phyloP scores from a whole-genome alignment of 176 grass and related monocot species.

The Triticum urartu region DNA sequence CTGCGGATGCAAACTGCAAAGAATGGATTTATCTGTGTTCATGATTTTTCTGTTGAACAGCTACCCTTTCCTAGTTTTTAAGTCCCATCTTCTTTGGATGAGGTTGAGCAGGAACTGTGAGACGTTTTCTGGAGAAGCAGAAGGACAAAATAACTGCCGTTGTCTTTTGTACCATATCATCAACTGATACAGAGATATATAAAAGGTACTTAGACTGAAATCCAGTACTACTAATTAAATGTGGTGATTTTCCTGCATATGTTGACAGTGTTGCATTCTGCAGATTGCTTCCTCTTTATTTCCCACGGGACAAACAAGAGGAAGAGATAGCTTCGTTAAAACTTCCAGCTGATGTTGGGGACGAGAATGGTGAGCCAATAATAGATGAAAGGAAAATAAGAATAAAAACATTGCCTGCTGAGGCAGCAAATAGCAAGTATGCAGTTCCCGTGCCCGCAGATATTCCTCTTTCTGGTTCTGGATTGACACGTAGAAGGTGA shows the following conservation, averaged over 20 bases:
- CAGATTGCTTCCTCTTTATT: slow-evolving; percentile 96
- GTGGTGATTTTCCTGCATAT: neutral
- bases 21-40: neutral
- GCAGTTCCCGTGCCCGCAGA: slow-evolving; percentile 36
- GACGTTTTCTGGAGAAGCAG: slow-evolving; percentile 93
- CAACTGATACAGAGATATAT: slow-evolving; percentile 95
- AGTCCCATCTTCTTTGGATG: slow-evolving; percentile 12
- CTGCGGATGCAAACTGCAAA: slow-evolving; percentile 10
- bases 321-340: slow-evolving; percentile 84
- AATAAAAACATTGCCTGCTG: slow-evolving; percentile 86
- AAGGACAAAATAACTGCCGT: slow-evolving; percentile 82
- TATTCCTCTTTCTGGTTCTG: slow-evolving; percentile 67
- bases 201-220: slow-evolving; percentile 52
- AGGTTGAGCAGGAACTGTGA: slow-evolving; percentile 73
- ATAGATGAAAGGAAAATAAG: slow-evolving; percentile 99
- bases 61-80: slow-evolving; percentile 23
- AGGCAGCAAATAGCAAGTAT: slow-evolving; percentile 33
- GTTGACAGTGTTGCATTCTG: slow-evolving; percentile 24
- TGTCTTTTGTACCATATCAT: slow-evolving; percentile 86
- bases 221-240: slow-evolving; percentile 1
- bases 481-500: slow-evolving; percentile 66
- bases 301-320: slow-evolving; percentile 92
- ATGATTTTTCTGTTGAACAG: slow-evolving; percentile 5
- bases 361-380: slow-evolving; percentile 97
- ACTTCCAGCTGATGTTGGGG: slow-evolving; percentile 94